Base-by-base conservation (phyloP, 2,329 filamentous ascomycete species). In the Aureobasidium mangrovei region DNA sequence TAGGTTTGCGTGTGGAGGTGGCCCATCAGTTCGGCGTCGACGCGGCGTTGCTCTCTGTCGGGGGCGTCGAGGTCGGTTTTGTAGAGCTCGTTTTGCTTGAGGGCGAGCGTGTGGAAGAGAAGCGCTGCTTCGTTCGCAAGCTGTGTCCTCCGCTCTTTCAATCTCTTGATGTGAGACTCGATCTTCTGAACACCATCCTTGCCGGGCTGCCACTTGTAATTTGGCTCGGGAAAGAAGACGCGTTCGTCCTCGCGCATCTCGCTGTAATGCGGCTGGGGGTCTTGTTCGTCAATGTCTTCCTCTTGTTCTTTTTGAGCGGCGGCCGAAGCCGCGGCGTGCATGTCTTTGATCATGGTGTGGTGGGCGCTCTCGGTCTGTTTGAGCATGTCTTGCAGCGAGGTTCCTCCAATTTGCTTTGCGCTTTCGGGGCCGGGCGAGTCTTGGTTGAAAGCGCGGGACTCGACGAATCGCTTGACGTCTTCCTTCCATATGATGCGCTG, bases 1-100 rank as follows among this genome's bases (percentile, higher is more conserved):
- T 60, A 62, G 6, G 59, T 36, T 9, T 60, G 56, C 28, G 29
- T 40, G 39, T 61, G 60, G 3, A 60, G 40, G 12, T 53, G 49
- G 31, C 57, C 56, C 35, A 62, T 44, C 18, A 53, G 31, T 45
- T 60, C 53, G 28, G 59, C 56, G 12, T 36, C 41, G 8, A 49
- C 29, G 7, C 46, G 48, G 18, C 39, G 42, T 27, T 57, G 41
- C 18, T 55, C 53, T 32, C 38, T 51, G 7, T 52, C 41, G 29
- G 29, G 32, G 9, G 36, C 40, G 7, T 48, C 36, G 9, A 47
- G 38, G 29, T 57, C 35, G n/a, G 53, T 45, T 18, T 54, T 26
- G 38, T 55, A 57, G 39, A 54, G 56, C 5, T 54, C 44, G 2
- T 51, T 54, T 29, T 62, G 58, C 44, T 58, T 55, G 35, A 54